Evolutionary conservation across 139 green algal genomes (phyloP), one percentile per base, ranked within the genome.

Genomic region (Picochlorum sp.): DNA sequence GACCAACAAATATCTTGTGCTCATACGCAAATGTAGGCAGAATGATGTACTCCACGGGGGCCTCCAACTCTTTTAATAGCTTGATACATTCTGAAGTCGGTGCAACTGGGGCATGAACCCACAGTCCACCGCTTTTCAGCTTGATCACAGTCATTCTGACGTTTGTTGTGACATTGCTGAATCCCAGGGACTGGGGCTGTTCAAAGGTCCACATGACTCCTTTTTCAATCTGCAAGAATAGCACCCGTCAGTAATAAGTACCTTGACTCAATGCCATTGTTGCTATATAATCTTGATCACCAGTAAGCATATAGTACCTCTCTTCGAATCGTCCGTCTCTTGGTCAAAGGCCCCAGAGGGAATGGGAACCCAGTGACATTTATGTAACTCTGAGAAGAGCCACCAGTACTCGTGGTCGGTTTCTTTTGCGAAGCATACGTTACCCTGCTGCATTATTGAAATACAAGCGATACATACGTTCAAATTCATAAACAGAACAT

Each of bases 1-100:
- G 82, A 8, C 75, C 82, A 20, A 94, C 79, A 59, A 93, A 96
- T n/a, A 73, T 73, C 73, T 96, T 96, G 76, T 97, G 89, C 70
- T 97, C 89, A 33, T 94, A 91, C 0, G 85, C 89, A 75, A 82
- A 89, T 0, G 88, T 96, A 47, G 85, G 75, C 61, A 91, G 69
- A 25, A 95, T 74, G 16, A 94, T 91, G 77, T 93, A 71, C 61
- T 89, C 74, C 20, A 96, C 87, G 4, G 73, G 73, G 0, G 68
- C 73, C 29, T 76, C 76, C 36, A 95, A 57, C 69, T 90, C 79
- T 57, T 70, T 68, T n/a, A 77, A 14, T n/a, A 76, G 22, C 4
- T 40, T 6, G 4, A 76, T 12, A 40, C 57, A 73, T 55, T 82
- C 68, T 50, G 57, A 37, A 0, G 89, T 96, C 20, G 89, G 87